Conservation (phyloP, 2,329 filamentous ascomycete genomes). For the Alternaria burnsii region DNA sequence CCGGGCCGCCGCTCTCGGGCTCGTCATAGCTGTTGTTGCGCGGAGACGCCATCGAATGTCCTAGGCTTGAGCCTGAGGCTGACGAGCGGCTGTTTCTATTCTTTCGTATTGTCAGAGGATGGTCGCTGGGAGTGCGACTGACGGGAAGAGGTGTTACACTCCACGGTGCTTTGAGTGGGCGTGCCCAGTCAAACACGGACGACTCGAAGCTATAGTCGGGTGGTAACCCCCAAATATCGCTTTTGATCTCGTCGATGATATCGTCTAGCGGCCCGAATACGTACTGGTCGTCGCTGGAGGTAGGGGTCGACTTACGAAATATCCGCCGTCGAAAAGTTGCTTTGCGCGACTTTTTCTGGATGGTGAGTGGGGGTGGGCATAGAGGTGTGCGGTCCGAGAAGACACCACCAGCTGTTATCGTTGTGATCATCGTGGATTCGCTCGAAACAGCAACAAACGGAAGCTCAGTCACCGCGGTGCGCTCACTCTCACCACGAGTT, state of each 20-base stretch:
- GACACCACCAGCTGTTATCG: conserved; percentile 11
- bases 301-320: conserved; percentile 32
- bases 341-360: conserved; percentile 40
- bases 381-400: conserved; percentile 26
- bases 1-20: conserved; percentile 6
- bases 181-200: conserved; percentile 24
- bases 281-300: conserved; percentile 12
- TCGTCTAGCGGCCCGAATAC: conserved; percentile 43
- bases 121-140: conserved; percentile 39
- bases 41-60: conserved; percentile 21
- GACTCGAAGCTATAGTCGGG: conserved; percentile 19
- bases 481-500: conserved; percentile 16
- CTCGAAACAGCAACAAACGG: conserved; percentile 14
- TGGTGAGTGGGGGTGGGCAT: conserved; percentile 40
- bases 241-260: conserved; percentile 46
- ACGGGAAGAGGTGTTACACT: conserved; percentile 39
- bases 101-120: conserved; percentile 46
- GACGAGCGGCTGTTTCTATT: conserved; percentile 44
- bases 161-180: conserved; percentile 33
- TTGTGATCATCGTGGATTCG: conserved; percentile 24
- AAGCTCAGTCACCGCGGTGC: conserved; percentile 14
- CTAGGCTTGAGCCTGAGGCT: conserved; percentile 36
- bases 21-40: conserved; percentile 25
- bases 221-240: conserved; percentile 37
- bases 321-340: conserved; percentile 37